Conservation (phyloP, 306 rosid species). For the Pyrus bretschneideri region DNA sequence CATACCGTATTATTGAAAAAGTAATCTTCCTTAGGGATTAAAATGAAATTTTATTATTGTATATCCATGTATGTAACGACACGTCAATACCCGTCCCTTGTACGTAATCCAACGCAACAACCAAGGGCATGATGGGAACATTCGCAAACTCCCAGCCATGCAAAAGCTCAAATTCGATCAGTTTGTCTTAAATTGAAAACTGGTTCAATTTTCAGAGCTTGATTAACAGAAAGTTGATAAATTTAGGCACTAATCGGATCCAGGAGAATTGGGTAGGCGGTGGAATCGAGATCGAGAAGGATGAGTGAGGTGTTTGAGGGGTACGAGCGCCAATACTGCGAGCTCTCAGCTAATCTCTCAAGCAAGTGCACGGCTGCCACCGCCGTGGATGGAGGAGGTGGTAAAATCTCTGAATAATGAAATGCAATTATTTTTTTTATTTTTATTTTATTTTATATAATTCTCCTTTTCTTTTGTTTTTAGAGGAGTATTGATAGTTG, state of each 20-base stretch:
- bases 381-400: conserved; percentile 55
- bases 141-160: not conserved
- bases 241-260: not conserved
- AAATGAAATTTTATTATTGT: too few species aligned
- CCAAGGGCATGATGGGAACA: not conserved
- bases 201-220: not conserved
- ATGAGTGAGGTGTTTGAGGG: conserved; percentile 25
- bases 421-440: too few species aligned
- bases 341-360: conserved; percentile 42
- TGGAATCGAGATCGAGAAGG: not conserved
- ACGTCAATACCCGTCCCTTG: not conserved
- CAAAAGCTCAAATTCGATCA: not conserved
- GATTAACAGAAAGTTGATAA: not conserved
- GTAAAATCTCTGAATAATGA: not conserved
- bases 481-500: too few species aligned
- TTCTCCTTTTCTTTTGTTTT: not conserved
- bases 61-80: not conserved
- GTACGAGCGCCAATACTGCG: conserved; percentile 44
- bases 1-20: too few species aligned
- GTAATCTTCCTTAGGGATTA: too few species aligned
- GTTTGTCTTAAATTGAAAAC: not conserved
- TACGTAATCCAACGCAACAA: not conserved
- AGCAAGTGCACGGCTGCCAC: conserved; percentile 40
- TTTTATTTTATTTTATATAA: too few species aligned
- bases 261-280: not conserved